phyloP scores from a whole-genome alignment of 495 filamentous ascomycete genomes.

The Tuber microsphaerosporum region DNA sequence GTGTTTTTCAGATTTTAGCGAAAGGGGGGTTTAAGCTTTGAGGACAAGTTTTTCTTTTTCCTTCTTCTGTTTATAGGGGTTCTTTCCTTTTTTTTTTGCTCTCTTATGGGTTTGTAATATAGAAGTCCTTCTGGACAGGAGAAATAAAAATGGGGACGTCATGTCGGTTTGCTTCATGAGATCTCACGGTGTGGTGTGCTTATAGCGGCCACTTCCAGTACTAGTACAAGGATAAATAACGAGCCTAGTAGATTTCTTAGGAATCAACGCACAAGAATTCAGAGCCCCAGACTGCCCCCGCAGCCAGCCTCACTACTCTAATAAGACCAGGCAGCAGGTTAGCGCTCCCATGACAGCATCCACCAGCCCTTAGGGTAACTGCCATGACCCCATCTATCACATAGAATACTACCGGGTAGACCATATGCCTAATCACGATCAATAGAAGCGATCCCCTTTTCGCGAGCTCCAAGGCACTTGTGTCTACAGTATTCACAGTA shows the following conservation, averaged over 20 bases:
- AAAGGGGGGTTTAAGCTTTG: constrained; percentile 38
- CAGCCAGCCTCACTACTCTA: background rate
- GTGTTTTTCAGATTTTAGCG: constrained; percentile 30
- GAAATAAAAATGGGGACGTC: background rate
- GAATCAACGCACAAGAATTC: background rate
- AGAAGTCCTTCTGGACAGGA: background rate
- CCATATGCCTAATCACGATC: background rate
- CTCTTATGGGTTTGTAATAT: background rate
- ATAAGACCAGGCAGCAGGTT: background rate
- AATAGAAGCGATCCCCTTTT: background rate
- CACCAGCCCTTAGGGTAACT: background rate
- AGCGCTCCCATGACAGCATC: background rate
- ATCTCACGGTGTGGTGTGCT: background rate
- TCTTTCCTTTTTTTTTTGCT: background rate
- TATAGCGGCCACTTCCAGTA: background rate
- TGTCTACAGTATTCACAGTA: background rate
- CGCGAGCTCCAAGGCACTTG: background rate
- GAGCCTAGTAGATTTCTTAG: background rate
- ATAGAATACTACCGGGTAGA: background rate
- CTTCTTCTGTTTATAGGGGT: background rate
- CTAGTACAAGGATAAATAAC: background rate
- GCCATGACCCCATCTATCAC: background rate
- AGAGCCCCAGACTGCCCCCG: background rate
- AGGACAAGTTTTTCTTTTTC: background rate
- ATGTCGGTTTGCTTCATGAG: background rate